Percentiles rank a stretch among this genome's conserved stretches.
Conservation (phyloP, 352 stramenopile species). For the Phytophthora capsici region DNA sequence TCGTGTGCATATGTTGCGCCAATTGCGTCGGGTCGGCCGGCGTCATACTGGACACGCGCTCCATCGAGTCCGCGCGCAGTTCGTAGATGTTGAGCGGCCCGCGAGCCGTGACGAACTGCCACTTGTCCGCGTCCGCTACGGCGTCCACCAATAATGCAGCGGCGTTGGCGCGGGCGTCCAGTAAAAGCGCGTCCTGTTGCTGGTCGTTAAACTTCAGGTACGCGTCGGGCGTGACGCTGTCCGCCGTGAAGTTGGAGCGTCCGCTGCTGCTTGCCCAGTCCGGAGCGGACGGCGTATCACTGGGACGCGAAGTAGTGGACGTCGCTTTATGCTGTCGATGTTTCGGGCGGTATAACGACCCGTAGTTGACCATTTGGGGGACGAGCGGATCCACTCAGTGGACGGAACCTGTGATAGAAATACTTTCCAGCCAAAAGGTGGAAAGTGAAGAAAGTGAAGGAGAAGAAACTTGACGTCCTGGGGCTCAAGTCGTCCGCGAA, state of each 20-base stretch:
- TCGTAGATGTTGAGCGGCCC: conserved; percentile 61
- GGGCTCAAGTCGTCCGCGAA: conserved; percentile 2
- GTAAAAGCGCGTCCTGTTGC: conserved; percentile 56
- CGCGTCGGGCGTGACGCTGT: conserved; percentile 32
- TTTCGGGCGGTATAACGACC: conserved; percentile 38
- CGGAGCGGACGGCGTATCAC: conserved; percentile 27
- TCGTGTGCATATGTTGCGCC: conserved; percentile 50
- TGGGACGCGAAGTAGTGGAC: conserved; percentile 25
- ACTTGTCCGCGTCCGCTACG: conserved; percentile 68
- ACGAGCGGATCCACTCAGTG: conserved; percentile 29
- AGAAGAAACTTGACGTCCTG: background rate
- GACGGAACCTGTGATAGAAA: conserved; percentile 23
- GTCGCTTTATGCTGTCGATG: conserved; percentile 35
- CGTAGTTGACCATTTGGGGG: conserved; percentile 42
- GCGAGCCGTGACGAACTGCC: conserved; percentile 57
- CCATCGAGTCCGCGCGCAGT: conserved; percentile 47
- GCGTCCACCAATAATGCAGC: conserved; percentile 65
- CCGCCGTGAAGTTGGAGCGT: conserved; percentile 13
- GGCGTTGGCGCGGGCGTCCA: conserved; percentile 57
- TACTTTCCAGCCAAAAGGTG: conserved; percentile 18
- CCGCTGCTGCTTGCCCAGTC: conserved; percentile 35
- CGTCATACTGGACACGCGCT: conserved; percentile 60
- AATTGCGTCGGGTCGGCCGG: conserved; percentile 37
- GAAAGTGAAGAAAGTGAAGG: conserved; percentile 6
- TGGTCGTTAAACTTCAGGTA: conserved; percentile 65